These are phyloP conservation scores for Nigrospora oryzae DNA, from an alignment of 2,329 filamentous ascomycete genomes.

Conservation along the genomic window DNA sequence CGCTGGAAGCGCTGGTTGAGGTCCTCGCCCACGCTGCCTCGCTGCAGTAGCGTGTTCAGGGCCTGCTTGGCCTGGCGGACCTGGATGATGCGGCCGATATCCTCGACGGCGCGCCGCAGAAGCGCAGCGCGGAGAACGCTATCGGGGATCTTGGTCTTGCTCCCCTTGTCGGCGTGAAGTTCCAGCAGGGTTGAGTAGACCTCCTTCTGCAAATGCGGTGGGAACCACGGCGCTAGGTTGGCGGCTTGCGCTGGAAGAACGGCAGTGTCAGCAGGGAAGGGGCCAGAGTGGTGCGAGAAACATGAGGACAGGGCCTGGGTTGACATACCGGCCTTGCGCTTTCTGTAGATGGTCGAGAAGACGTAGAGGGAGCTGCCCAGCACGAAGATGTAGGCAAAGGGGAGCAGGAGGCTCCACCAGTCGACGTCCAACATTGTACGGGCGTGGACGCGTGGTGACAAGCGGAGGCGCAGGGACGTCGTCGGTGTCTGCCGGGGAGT, in stretches of 20 bases:
- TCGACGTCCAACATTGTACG: conserved; percentile 42
- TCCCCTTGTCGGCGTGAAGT: conserved; percentile 59
- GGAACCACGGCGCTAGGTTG: conserved; percentile 90
- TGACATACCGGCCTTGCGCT: conserved; percentile 71
- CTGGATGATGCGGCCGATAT: conserved; percentile 85
- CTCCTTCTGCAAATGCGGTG: conserved; percentile 81
- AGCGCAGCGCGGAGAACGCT: conserved; percentile 82
- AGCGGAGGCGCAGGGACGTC: not conserved
- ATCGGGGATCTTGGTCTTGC: conserved; percentile 65
- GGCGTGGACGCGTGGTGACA: not conserved
- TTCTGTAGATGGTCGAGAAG: conserved; percentile 88
- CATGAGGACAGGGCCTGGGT: not conserved
- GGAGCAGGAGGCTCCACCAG: conserved; percentile 80
- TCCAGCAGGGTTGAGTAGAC: conserved; percentile 91
- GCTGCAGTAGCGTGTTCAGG: conserved; percentile 71
- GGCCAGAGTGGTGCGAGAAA: not conserved
- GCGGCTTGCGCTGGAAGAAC: conserved; percentile 58
- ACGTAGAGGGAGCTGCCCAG: conserved; percentile 82
- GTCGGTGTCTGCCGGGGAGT: too few species aligned
- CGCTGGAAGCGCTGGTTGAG: conserved; percentile 86
- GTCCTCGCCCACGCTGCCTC: conserved; percentile 92
- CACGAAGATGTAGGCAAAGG: conserved; percentile 82
- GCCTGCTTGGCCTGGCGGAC: conserved; percentile 85
- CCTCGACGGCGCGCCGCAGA: conserved; percentile 80
- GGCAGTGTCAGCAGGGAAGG: conserved; percentile 11